Percentiles rank a stretch among this genome's conserved stretches.
These are phyloP conservation scores for Emydomyces testavorans DNA, from an alignment of 2,329 filamentous ascomycete genomes.

Conservation along the genomic window DNA sequence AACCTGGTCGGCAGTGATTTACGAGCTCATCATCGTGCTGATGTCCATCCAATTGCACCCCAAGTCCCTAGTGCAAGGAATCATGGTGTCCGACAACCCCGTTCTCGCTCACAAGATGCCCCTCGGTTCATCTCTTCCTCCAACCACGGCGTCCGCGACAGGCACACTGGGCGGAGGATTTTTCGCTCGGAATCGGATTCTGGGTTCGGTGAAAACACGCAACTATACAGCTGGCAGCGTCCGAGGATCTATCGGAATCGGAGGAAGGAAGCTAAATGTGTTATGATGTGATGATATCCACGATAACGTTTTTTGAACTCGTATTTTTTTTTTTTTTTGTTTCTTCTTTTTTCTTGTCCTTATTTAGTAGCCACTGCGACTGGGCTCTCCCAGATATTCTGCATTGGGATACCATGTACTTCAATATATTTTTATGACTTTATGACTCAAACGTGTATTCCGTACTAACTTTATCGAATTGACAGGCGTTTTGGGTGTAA, in stretches of 20 bases:
- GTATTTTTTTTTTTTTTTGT: neutral
- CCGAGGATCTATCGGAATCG: conserved; percentile 30
- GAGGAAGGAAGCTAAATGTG: conserved; percentile 28
- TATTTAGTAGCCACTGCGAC: no score
- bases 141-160: conserved; percentile 10
- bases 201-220: conserved; percentile 3
- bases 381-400: no score
- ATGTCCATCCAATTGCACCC: conserved; percentile 11
- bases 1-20: neutral
- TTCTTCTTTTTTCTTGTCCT: neutral
- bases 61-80: neutral
- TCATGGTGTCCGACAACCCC: conserved; percentile 12
- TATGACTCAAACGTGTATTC: neutral
- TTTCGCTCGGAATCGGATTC: conserved; percentile 14
- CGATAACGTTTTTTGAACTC: neutral
- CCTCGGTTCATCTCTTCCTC: conserved; percentile 10
- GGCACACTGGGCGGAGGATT: conserved; percentile 12
- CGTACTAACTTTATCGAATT: neutral
- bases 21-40: conserved; percentile 8
- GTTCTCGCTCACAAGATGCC: conserved; percentile 18
- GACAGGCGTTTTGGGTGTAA: neutral
- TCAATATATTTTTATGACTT: neutral
- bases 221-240: conserved; percentile 6
- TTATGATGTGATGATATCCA: conserved; percentile 26
- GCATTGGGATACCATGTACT: neutral